Percentiles rank a stretch among this genome's conserved stretches.
Evolutionary conservation across 2,329 filamentous ascomycete genomes (phyloP).

Genomic region (Cyphellophora attinorum): DNA sequence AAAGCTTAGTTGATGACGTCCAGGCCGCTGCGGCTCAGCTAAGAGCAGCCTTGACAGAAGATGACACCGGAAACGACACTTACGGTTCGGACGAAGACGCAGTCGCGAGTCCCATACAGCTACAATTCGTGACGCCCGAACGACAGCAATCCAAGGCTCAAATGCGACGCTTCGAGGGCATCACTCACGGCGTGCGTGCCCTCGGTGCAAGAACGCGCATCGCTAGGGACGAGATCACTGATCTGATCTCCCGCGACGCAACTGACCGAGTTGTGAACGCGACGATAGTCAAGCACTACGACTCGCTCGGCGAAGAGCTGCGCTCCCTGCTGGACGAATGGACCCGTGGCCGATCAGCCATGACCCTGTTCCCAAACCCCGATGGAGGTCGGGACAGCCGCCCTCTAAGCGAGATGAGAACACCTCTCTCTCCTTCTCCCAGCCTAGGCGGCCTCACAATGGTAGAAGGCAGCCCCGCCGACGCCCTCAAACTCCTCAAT

Average conservation of each 20-base stretch:
- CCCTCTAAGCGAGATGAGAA: slow-evolving; percentile 18
- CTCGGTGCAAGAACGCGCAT: slow-evolving; percentile 92
- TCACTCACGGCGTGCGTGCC: slow-evolving; percentile 83
- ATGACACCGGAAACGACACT: neutral
- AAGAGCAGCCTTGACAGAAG: neutral
- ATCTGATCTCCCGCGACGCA: slow-evolving; percentile 54
- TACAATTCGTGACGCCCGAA: slow-evolving; percentile 40
- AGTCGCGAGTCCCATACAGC: slow-evolving; percentile 1
- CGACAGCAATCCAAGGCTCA: slow-evolving; percentile 79
- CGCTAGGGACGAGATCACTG: slow-evolving; percentile 79
- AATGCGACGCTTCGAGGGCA: slow-evolving; percentile 74
- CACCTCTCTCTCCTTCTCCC: slow-evolving; percentile 34
- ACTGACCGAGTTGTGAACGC: slow-evolving; percentile 61
- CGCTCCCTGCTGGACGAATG: slow-evolving; percentile 71
- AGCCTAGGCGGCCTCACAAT: slow-evolving; percentile 37
- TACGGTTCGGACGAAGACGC: slow-evolving; percentile 1
- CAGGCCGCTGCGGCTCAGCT: neutral
- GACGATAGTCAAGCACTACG: slow-evolving; percentile 78
- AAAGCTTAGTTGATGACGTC: slow-evolving; percentile 53
- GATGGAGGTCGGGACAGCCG: slow-evolving; percentile 35
- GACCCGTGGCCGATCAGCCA: slow-evolving; percentile 76
- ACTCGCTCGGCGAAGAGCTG: slow-evolving; percentile 84
- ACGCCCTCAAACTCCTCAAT: slow-evolving; percentile 69
- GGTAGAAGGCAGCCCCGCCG: slow-evolving; percentile 49
- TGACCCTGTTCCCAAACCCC: slow-evolving; percentile 68